Conservation (phyloP, 2,329 filamentous ascomycete species). For the Fusarium penzigii region DNA sequence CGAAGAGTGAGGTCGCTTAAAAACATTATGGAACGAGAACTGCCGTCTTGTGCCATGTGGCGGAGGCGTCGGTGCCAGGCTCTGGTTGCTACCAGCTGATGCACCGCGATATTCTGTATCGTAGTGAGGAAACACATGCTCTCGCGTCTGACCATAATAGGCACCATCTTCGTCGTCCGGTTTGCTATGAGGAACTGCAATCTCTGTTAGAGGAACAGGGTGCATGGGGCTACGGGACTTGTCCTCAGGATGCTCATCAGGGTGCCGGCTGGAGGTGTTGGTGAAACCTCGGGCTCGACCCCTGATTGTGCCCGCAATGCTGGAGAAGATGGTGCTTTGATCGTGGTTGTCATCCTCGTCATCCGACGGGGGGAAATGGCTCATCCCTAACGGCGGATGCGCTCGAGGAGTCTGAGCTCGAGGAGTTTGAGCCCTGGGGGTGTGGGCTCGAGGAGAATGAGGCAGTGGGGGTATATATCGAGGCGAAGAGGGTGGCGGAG, state of each 20-base stretch:
- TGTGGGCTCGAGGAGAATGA: constrained; percentile 32
- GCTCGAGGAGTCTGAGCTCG: constrained; percentile 24
- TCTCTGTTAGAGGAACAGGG: constrained; percentile 64
- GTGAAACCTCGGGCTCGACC: constrained; percentile 36
- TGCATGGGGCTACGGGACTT: constrained; percentile 57
- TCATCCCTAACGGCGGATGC: constrained; percentile 70
- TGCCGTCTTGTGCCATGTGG: constrained; percentile 68
- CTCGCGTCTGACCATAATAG: constrained; percentile 40
- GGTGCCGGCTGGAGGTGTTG: constrained; percentile 33
- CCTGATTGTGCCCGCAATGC: constrained; percentile 56
- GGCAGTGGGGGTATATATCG: constrained; percentile 16
- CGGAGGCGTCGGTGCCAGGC: constrained; percentile 59
- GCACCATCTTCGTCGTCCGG: constrained; percentile 43
- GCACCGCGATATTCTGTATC: constrained; percentile 53
- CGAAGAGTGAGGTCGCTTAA: constrained; percentile 46
- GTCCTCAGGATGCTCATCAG: constrained; percentile 40
- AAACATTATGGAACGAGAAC: constrained; percentile 91
- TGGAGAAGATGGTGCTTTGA: constrained; percentile 52
- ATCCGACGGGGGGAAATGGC: constrained; percentile 68
- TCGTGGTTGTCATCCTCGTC: constrained; percentile 60
- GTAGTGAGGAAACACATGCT: constrained; percentile 48
- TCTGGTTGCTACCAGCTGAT: constrained; percentile 43
- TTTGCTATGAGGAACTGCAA: constrained; percentile 52
- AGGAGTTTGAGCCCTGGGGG: constrained; percentile 22
- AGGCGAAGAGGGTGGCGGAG: constrained; percentile 31